These are phyloP conservation scores for Infundibulicybe gibba DNA, from an alignment of 768 basidiomycete genomes.

Conservation along the genomic window DNA sequence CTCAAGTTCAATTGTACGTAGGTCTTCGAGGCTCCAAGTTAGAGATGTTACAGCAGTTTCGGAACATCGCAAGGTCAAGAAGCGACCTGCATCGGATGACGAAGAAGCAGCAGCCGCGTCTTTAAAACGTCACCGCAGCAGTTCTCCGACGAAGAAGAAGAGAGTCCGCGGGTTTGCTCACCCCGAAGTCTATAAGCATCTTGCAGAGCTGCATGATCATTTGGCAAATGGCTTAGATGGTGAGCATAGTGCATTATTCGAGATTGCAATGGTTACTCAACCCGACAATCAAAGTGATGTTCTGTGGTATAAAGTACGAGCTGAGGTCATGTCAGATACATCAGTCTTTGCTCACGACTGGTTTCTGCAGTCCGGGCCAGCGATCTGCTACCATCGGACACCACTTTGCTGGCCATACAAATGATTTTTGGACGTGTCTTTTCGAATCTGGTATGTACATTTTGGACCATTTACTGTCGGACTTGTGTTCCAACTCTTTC, in stretches of 20 bases:
- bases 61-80: neutral
- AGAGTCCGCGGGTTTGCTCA: conserved; percentile 36
- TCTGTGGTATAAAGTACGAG: conserved; percentile 82
- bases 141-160: conserved; percentile 25
- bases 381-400: conserved; percentile 69
- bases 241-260: conserved; percentile 21
- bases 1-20: too few species aligned
- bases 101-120: too few species aligned
- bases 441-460: conserved; percentile 50
- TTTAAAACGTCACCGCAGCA: too few species aligned
- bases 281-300: conserved; percentile 53
- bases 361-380: conserved; percentile 52
- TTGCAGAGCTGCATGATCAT: conserved; percentile 49
- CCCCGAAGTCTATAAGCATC: conserved; percentile 50
- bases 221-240: conserved; percentile 53
- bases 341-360: neutral
- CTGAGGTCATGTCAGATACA: neutral
- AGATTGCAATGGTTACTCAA: neutral
- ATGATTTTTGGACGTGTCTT: conserved; percentile 81
- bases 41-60: too few species aligned
- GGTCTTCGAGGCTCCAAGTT: too few species aligned
- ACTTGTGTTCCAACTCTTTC: neutral
- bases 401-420: conserved; percentile 77
- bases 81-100: too few species aligned
- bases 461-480: neutral